Conservation (phyloP, 1,284 basidiomycete species). For the Sphaerobolus stellatus region DNA sequence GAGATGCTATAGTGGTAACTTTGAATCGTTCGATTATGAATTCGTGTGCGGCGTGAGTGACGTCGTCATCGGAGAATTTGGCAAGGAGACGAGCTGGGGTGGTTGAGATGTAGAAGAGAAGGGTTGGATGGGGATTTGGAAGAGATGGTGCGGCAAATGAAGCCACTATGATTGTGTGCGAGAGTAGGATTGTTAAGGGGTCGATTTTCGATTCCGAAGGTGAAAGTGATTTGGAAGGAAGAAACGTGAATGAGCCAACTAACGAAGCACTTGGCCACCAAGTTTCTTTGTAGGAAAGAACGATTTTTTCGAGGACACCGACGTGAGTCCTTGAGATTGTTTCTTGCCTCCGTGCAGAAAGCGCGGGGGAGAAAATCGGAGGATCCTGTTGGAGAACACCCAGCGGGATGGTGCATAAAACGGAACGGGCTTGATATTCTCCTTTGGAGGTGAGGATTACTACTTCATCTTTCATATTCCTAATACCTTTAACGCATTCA, state of each 20-base stretch:
- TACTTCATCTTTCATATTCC: not conserved
- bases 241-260: conserved; percentile 13
- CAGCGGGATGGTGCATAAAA: conserved; percentile 21
- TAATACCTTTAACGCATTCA: not conserved
- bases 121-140: conserved; percentile 14
- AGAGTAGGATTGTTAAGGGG: conserved; percentile 4
- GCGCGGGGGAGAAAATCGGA: conserved; percentile 16
- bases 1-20: not conserved
- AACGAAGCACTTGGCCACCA: conserved; percentile 19
- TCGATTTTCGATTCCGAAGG: not conserved
- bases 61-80: conserved; percentile 9
- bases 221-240: not conserved
- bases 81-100: conserved; percentile 12
- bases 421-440: conserved; percentile 2
- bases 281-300: conserved; percentile 15
- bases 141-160: conserved; percentile 14
- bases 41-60: conserved; percentile 10
- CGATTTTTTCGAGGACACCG: conserved; percentile 19
- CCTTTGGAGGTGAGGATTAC: conserved; percentile 7
- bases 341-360: conserved; percentile 14
- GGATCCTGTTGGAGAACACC: conserved; percentile 18
- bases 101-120: conserved; percentile 15
- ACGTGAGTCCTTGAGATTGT: conserved; percentile 17
- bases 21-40: conserved; percentile 12
- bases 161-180: conserved; percentile 11